These are phyloP conservation scores for Panicum miliaceum DNA, from an alignment of 176 grass and related monocot genomes.

Conservation along the genomic window DNA sequence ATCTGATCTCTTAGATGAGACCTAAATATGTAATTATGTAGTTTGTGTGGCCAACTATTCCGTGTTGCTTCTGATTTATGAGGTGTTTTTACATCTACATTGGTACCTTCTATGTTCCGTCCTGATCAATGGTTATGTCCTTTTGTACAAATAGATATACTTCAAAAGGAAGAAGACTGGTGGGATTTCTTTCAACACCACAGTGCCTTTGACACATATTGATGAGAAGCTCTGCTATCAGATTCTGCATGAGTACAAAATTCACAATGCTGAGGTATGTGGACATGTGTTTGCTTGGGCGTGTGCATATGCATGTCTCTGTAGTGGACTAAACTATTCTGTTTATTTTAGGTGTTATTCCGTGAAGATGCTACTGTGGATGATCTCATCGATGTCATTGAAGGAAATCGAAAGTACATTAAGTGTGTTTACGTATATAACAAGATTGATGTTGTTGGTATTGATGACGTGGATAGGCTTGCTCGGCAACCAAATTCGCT, in stretches of 20 bases:
- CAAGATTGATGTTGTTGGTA: constrained; percentile 99
- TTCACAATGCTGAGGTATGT: constrained; percentile 94
- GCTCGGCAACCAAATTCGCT: constrained; percentile 95
- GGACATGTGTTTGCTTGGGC: not conserved
- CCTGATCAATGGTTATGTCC: not conserved
- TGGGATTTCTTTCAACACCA: constrained; percentile 97
- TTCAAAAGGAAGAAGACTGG: constrained; percentile 99
- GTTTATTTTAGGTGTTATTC: constrained; percentile 77
- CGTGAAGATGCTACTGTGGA: constrained; percentile 97
- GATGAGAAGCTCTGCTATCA: constrained; percentile 99
- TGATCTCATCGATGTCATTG: constrained; percentile 97
- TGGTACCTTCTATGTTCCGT: constrained; percentile 1
- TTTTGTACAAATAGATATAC: constrained; percentile 75
- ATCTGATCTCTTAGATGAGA: constrained; percentile 19
- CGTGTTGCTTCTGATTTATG: constrained; percentile 31
- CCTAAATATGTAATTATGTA: not conserved
- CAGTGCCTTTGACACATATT: constrained; percentile 74
- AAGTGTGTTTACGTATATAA: constrained; percentile 99
- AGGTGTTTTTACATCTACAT: not conserved
- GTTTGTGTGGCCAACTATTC: not conserved
- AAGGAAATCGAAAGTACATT: constrained; percentile 97
- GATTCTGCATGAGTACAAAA: constrained; percentile 97
- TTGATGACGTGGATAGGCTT: constrained; percentile 95
- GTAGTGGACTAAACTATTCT: constrained; percentile 26
- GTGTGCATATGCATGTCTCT: constrained; percentile 5